Evolutionary conservation across 202 grass and related monocot genomes (phyloP).

Genomic region (Panicum virgatum): DNA sequence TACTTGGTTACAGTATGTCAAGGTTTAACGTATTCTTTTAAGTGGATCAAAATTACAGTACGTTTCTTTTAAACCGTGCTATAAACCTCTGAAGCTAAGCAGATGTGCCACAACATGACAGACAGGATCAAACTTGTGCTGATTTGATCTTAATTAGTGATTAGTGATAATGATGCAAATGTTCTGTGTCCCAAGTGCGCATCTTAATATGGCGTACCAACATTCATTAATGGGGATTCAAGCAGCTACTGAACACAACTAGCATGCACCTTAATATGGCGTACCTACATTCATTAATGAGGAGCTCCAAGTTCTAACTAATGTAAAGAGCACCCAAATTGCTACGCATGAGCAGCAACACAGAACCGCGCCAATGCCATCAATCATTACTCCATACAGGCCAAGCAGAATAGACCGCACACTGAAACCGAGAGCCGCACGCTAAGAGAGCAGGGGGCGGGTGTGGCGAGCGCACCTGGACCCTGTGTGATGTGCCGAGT

Average conservation of each 20-base stretch:
- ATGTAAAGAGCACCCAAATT: not conserved
- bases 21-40: too few relatives aligned
- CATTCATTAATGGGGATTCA: not conserved
- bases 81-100: not conserved
- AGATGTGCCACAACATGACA: not conserved
- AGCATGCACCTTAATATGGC: conserved; percentile 2
- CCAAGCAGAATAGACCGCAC: not conserved
- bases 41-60: too few relatives aligned
- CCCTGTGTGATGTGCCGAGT: too few relatives aligned
- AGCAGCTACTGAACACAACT: not conserved
- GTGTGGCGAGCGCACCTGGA: conserved; percentile 33
- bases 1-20: too few relatives aligned
- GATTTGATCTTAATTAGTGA: not conserved
- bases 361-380: not conserved
- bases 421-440: not conserved
- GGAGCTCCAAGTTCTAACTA: not conserved
- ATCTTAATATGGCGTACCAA: not conserved
- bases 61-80: not conserved
- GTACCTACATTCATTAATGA: not conserved
- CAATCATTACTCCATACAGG: not conserved
- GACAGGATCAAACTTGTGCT: not conserved
- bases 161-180: too few relatives aligned
- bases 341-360: not conserved
- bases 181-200: not conserved
- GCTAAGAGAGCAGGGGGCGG: not conserved